These are phyloP conservation scores for Prototheca wickerhamii DNA, from an alignment of 163 green algal genomes.

Conservation along the genomic window DNA sequence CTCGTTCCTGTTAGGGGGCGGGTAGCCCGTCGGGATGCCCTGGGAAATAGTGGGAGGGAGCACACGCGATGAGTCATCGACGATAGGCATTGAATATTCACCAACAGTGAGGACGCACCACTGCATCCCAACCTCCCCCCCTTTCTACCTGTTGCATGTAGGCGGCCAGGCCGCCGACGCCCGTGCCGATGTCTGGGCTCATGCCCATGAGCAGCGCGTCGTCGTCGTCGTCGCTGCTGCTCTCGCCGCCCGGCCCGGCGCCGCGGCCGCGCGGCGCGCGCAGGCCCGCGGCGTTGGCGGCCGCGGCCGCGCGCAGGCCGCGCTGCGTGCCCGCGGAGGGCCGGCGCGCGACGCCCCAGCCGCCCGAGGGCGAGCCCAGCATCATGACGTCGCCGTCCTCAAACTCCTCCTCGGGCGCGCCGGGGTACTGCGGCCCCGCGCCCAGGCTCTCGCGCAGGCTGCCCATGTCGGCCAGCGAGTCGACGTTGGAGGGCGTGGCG, in stretches of 20 bases:
- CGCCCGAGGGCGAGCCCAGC: neutral
- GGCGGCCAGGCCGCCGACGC: neutral
- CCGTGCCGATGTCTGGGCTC: slow-evolving; percentile 29
- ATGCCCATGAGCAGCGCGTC: slow-evolving; percentile 52
- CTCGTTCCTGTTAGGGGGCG: too few species aligned
- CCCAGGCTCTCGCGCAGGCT: slow-evolving; percentile 44
- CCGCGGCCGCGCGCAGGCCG: neutral
- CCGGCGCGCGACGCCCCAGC: neutral
- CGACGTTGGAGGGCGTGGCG: slow-evolving; percentile 40
- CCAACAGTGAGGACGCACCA: neutral
- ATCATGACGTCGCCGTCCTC: slow-evolving; percentile 47
- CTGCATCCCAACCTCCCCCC: neutral
- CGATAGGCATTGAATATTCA: too few species aligned
- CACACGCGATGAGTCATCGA: too few species aligned
- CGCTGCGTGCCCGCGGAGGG: neutral
- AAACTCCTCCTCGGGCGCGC: slow-evolving; percentile 10
- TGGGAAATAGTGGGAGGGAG: too few species aligned
- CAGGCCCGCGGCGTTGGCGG: neutral
- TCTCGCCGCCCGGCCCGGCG: neutral
- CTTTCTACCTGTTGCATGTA: neutral
- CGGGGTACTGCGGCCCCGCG: slow-evolving; percentile 36
- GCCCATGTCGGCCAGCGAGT: slow-evolving; percentile 48
- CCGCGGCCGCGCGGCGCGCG: neutral
- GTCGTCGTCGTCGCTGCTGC: slow-evolving; percentile 37
- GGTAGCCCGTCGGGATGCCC: too few species aligned